Base-by-base conservation (phyloP, 352 stramenopile genomes). In the Phytophthora parvispora region DNA sequence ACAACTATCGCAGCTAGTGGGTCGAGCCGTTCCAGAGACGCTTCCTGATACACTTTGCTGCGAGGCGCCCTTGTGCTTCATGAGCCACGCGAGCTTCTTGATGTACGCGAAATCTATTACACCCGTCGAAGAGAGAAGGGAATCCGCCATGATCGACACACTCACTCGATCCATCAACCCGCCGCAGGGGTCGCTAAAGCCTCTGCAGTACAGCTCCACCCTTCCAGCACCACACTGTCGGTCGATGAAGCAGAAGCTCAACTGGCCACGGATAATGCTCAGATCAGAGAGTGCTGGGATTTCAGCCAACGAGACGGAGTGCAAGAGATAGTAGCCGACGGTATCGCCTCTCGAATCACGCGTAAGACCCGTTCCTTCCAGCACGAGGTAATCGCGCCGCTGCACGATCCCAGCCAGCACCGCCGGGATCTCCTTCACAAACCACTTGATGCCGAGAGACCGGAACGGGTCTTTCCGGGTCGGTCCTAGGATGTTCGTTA, bases 41-140 rank as follows among this genome's bases (percentile, higher is more conserved):
- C 42, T 24, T 15, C 20, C 22, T 15, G 1, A 50, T 20, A 18
- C 42, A 15, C 20, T 15, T 27, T 50, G 42, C 6, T 50, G n/a
- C 3, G 42, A 24, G 42, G n/a, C 42, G 3, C 69, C 56, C 32
- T 75, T 75, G 48, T 78, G 56, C 42, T 75, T 67, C 62, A 86
- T 79, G 8, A 91, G 59, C 74, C 71, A 89, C 53, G 64, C 78
- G 50, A 91, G 77, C 38, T 91, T 90, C 67, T 90, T 89, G 42
- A 84, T 63, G 53, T 84, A 80, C 18, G 81, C 75, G 51, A 81
- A 89, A 55, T 91, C 83, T 12, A 82, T 70, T 25, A 87, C 63
- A 0, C 57, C 60, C 16, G 74, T 72, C 22, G 63, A 72, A 16
- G 69, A 53, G 36, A 89, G 77, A 10, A 88, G 64, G 3, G 72